Evolutionary conservation across 352 stramenopile species (phyloP), one percentile per base, ranked within the genome.

Genomic region (Phytopythium mirpurense): DNA sequence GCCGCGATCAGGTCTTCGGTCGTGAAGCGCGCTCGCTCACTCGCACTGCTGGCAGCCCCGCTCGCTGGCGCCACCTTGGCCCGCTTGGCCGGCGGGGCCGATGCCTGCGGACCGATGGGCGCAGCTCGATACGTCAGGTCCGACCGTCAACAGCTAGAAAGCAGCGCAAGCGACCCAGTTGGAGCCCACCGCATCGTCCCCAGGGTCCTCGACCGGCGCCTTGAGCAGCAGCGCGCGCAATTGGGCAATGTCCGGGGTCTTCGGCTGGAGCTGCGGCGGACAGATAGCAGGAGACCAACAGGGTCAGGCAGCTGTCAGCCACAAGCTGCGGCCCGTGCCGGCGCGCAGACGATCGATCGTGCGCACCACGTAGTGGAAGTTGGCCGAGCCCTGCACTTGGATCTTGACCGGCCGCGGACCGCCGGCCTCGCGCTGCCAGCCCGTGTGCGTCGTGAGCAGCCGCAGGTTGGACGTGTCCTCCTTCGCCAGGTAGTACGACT

Each of bases 401-500:
- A 94, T 80, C 14, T 58, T 67, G 23, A 54, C 51, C 42, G 60
- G 60, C 23, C 21, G 51, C 2, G 34, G 29, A 0, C 51, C 61
- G 38, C 67, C 36, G 14, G 85, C 64, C 8, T 49, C 42, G 12
- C 55, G 59, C 15, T 45, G 65, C 81, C 81, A 92, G 27, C 81
- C 21, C 23, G 49, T 75, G 53, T 90, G 72, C 10, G 65, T 66
- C 15, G 78, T 90, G 4, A 94, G 49, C 19, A 94, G 58, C 3
- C 82, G 79, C 40, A 91, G 57, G 46, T 94, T 94, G 12, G 79
- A 92, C 40, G 78, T 91, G 44, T 91, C 82, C 44, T 94, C 83
- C 32, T 90, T 91, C 34, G 72, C 77, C 19, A 94, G 63, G 54
- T 70, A 82, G 60, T 74, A 94, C 16, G 81, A 89, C 56, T 79